A percentile compares a stretch with the other conserved stretches of the same genome.
Evolutionary conservation across 2,329 filamentous ascomycete species (phyloP).

Genomic region (Dactylonectria macrodidyma): DNA sequence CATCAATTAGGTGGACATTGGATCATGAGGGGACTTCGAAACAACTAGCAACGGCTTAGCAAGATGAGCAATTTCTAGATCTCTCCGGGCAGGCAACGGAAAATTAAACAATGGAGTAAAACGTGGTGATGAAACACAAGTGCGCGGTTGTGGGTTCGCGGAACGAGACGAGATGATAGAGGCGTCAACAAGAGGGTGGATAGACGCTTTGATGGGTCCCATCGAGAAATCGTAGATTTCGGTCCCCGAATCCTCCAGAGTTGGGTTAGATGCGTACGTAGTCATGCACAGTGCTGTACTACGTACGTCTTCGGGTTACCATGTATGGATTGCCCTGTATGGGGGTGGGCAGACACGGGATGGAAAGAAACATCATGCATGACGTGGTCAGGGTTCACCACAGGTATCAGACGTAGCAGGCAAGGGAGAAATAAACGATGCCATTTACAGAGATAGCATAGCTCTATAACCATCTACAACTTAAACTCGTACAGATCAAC

Average conservation of each 20-base stretch:
- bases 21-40: not conserved
- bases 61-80: slow-evolving; percentile 1
- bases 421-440: not conserved
- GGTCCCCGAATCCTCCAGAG: no score
- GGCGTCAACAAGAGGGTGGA: not conserved
- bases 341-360: no score
- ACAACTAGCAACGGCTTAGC: not conserved
- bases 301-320: no score
- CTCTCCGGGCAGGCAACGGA: not conserved
- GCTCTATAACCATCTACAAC: slow-evolving; percentile 50
- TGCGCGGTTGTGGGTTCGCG: not conserved
- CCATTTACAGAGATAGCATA: not conserved
- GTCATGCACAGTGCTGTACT: no score
- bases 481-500: slow-evolving; percentile 76
- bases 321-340: no score
- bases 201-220: no score
- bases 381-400: no score
- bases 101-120: not conserved
- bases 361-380: no score
- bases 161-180: not conserved
- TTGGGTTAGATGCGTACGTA: no score
- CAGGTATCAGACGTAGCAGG: no score
- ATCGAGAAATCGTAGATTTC: no score
- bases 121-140: not conserved
- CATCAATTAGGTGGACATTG: not conserved